phyloP scores from a whole-genome alignment of 257 asterid species.

The Plantago ovata region DNA sequence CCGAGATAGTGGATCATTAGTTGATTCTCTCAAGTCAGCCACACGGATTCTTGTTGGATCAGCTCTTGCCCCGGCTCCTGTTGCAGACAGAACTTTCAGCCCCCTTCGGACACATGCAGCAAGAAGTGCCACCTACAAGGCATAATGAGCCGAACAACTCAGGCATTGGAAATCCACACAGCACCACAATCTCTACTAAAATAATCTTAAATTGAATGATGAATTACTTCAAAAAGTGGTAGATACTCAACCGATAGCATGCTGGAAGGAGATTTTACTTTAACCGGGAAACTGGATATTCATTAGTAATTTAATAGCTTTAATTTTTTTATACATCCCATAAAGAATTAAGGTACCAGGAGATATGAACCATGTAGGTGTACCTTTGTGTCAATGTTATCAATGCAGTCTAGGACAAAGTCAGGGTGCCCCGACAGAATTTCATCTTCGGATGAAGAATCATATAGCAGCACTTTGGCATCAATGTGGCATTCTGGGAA shows the following conservation, averaged over 20 bases:
- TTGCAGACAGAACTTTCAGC: constrained; percentile 87
- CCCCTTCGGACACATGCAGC: constrained; percentile 93
- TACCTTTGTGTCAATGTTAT: constrained; percentile 96
- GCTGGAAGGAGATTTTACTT: too few relatives aligned
- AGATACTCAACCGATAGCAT: too few relatives aligned
- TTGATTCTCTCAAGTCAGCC: constrained; percentile 92
- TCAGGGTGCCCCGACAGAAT: constrained; percentile 86
- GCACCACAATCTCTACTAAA: background rate
- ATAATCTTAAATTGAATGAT: too few relatives aligned
- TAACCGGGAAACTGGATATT: background rate
- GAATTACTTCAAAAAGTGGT: too few relatives aligned
- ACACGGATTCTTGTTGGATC: constrained; percentile 97
- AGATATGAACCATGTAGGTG: background rate
- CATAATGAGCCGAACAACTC: constrained; percentile 22
- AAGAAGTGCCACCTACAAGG: constrained; percentile 81
- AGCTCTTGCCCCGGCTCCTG: constrained; percentile 99
- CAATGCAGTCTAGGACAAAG: constrained; percentile 91
- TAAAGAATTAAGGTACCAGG: background rate
- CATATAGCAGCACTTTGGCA: constrained; percentile 77
- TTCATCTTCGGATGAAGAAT: constrained; percentile 87
- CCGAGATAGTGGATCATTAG: constrained; percentile 94
- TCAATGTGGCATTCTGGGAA: constrained; percentile 88
- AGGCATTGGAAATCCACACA: constrained; percentile 6
- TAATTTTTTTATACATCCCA: background rate
- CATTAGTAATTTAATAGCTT: background rate